phyloP scores from a whole-genome alignment of 768 basidiomycete genomes.

The Amanita rubescens region DNA sequence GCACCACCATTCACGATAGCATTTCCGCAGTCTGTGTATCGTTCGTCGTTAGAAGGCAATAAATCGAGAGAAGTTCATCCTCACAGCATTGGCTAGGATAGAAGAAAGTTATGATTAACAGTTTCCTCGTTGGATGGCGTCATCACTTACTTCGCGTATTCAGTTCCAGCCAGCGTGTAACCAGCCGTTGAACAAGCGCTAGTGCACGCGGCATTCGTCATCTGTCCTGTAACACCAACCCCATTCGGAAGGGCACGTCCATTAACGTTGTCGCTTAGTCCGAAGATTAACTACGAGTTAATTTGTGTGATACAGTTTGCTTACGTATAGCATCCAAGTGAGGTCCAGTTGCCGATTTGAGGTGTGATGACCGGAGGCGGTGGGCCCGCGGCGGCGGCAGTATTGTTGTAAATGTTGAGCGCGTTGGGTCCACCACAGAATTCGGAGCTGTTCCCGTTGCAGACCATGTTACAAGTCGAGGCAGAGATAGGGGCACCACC shows the following conservation, averaged over 20 bases:
- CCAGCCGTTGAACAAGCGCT: slow-evolving; percentile 52
- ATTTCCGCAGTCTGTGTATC: slow-evolving; percentile 39
- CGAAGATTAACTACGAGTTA: slow-evolving; percentile 18
- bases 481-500: slow-evolving; percentile 38
- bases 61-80: slow-evolving; percentile 16
- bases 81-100: slow-evolving; percentile 48
- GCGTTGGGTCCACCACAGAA: slow-evolving; percentile 70
- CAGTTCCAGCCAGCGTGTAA: slow-evolving; percentile 30
- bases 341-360: slow-evolving; percentile 47
- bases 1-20: slow-evolving; percentile 39
- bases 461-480: slow-evolving; percentile 61
- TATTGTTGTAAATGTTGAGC: slow-evolving; percentile 64
- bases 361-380: slow-evolving; percentile 47
- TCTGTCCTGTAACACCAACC: slow-evolving; percentile 29
- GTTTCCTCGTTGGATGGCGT: no score
- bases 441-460: slow-evolving; percentile 53
- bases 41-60: slow-evolving; percentile 2
- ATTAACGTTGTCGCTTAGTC: slow-evolving; percentile 37
- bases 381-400: slow-evolving; percentile 31
- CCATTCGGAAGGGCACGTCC: slow-evolving; percentile 33
- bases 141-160: slow-evolving; percentile 29
- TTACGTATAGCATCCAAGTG: slow-evolving; percentile 71
- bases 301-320: slow-evolving; percentile 15
- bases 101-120: no score
- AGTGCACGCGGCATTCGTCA: slow-evolving; percentile 53